These are phyloP conservation scores for Madurella fahalii DNA, from an alignment of 2,329 filamentous ascomycete genomes.

Conservation along the genomic window DNA sequence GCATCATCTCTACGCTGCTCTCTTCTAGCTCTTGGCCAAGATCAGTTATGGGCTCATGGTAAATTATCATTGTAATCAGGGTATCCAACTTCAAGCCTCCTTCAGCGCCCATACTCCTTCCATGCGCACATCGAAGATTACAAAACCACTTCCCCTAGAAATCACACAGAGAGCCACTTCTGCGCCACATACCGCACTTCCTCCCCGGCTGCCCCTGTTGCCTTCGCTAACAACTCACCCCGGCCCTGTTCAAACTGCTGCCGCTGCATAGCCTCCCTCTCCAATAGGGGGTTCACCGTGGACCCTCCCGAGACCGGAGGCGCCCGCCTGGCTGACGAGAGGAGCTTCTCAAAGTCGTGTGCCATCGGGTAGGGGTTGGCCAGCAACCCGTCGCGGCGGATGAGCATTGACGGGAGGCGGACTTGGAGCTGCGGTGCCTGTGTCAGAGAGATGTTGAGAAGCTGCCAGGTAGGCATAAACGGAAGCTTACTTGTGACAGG, in stretches of 20 bases:
- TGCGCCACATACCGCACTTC: conserved; percentile 34
- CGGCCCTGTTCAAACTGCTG: conserved; percentile 42
- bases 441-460: neutral
- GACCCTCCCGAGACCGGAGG: conserved; percentile 34
- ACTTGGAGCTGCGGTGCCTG: conserved; percentile 45
- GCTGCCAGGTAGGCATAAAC: neutral
- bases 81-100: conserved; percentile 1
- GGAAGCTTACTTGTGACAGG: conserved; percentile 46
- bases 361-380: conserved; percentile 40
- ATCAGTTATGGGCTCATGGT: no score
- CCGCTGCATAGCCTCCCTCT: conserved; percentile 45
- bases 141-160: no score
- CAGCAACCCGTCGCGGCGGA: conserved; percentile 50
- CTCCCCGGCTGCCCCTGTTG: conserved; percentile 31
- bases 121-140: no score
- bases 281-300: conserved; percentile 42
- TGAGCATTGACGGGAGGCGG: conserved; percentile 60
- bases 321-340: conserved; percentile 36
- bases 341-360: conserved; percentile 43
- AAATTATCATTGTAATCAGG: neutral
- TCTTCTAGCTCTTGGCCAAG: no score
- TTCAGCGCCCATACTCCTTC: no score
- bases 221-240: neutral
- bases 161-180: conserved; percentile 3
- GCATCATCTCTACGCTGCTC: no score